Percentiles rank a stretch among this genome's conserved stretches.
Conservation (phyloP, 768 basidiomycete species). For the Lentinus brumalis region DNA sequence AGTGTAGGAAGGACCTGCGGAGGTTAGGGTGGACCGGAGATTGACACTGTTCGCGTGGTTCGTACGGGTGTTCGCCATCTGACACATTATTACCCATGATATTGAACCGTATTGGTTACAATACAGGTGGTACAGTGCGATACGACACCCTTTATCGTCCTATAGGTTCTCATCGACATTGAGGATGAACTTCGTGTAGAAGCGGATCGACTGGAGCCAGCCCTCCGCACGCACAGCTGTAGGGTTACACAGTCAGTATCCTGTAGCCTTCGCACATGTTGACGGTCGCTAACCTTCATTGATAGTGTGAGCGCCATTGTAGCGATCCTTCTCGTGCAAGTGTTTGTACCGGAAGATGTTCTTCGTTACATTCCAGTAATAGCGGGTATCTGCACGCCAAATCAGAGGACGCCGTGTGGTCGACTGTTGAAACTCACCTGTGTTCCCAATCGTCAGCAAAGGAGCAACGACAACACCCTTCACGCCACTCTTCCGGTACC, state of each 20-base stretch:
- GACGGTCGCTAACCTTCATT: constrained; percentile 57
- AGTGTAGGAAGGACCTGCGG: constrained; percentile 49
- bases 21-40: constrained; percentile 54
- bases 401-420: not conserved
- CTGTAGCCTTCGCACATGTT: not conserved
- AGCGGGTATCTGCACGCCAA: constrained; percentile 39
- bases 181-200: constrained; percentile 64
- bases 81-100: too few species aligned
- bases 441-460: constrained; percentile 23
- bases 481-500: constrained; percentile 1
- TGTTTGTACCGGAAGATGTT: constrained; percentile 73
- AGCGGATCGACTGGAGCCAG: constrained; percentile 66
- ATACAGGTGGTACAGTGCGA: too few species aligned
- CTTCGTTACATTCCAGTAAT: constrained; percentile 45
- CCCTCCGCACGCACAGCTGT: constrained; percentile 50
- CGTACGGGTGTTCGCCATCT: too few species aligned
- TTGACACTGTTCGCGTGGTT: constrained; percentile 21
- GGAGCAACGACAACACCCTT: constrained; percentile 23
- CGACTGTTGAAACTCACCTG: constrained; percentile 18
- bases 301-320: constrained; percentile 58
- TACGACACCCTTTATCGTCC: too few species aligned
- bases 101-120: too few species aligned
- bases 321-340: constrained; percentile 16
- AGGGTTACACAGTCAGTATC: constrained; percentile 1
- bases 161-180: constrained; percentile 58